phyloP scores from a whole-genome alignment of 495 filamentous ascomycete species.

The Bathelium albidoporum region DNA sequence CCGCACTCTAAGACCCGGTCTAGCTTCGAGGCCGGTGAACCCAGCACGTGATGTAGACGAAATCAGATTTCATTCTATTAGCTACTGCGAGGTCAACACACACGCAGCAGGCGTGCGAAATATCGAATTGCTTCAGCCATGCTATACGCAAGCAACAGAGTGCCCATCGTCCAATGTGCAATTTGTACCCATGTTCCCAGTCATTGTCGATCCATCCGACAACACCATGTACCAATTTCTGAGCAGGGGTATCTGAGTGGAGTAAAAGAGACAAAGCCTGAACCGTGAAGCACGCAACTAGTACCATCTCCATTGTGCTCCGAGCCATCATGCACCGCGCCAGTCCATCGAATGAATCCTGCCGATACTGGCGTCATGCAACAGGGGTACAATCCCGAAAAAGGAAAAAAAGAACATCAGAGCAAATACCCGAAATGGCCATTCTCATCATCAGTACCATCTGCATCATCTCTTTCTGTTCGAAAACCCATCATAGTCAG shows the following conservation, averaged over 20 bases:
- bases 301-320: not conserved
- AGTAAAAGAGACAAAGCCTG: not conserved
- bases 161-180: not conserved
- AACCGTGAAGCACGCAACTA: conserved; percentile 1
- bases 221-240: not conserved
- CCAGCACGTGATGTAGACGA: not conserved
- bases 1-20: too few species aligned
- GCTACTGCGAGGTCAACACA: too few species aligned
- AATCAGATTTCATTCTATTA: too few species aligned
- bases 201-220: not conserved
- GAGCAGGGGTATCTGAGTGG: conserved; percentile 8
- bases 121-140: not conserved
- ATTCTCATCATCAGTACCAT: not conserved
- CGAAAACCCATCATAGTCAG: not conserved
- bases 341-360: not conserved
- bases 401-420: not conserved
- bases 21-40: not conserved
- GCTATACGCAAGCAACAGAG: not conserved
- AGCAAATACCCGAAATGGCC: not conserved
- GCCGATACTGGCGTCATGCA: not conserved
- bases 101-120: too few species aligned
- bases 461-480: not conserved
- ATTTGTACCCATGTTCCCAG: not conserved
- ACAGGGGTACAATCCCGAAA: not conserved
- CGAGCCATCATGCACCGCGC: not conserved